A percentile compares a stretch with the other conserved stretches of the same genome.
These are phyloP conservation scores for Phytophthora aleatoria DNA, from an alignment of 352 stramenopile species.

Conservation along the genomic window DNA sequence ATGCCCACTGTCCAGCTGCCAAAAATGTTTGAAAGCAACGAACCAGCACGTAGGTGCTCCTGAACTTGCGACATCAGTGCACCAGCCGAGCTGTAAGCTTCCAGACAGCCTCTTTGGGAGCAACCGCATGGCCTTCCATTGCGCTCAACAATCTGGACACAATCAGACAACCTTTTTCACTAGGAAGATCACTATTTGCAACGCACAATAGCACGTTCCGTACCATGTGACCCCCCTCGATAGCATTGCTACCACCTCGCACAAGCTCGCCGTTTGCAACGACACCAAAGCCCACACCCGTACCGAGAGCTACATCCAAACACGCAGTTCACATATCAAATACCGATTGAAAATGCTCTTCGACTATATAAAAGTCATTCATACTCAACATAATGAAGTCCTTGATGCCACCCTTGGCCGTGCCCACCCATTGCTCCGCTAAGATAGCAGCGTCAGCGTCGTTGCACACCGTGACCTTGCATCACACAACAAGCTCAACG, in stretches of 20 bases:
- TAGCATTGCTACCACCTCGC: slow-evolving; percentile 63
- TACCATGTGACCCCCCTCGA: slow-evolving; percentile 86
- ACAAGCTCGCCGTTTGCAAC: slow-evolving; percentile 72
- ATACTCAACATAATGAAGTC: slow-evolving; percentile 89
- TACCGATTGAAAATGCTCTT: background rate
- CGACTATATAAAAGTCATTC: slow-evolving; percentile 5
- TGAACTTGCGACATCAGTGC: slow-evolving; percentile 70
- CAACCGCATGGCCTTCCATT: slow-evolving; percentile 79
- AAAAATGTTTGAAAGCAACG: slow-evolving; percentile 2
- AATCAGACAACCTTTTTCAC: background rate
- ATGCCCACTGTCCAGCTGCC: background rate
- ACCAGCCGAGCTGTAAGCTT: slow-evolving; percentile 77
- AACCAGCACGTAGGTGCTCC: slow-evolving; percentile 65
- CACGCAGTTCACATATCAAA: slow-evolving; percentile 5
- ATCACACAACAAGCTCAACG: background rate
- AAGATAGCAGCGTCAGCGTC: slow-evolving; percentile 83
- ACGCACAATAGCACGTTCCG: background rate
- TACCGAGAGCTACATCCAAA: slow-evolving; percentile 54
- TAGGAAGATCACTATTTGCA: background rate
- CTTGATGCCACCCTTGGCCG: slow-evolving; percentile 56
- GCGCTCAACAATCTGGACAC: slow-evolving; percentile 77
- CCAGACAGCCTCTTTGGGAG: slow-evolving; percentile 74
- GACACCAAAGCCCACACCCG: slow-evolving; percentile 71
- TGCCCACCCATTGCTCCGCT: slow-evolving; percentile 83
- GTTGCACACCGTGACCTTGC: slow-evolving; percentile 65